These are phyloP conservation scores for Starmerella sp. DNA, from an alignment of 805 yeast species.

Conservation along the genomic window DNA sequence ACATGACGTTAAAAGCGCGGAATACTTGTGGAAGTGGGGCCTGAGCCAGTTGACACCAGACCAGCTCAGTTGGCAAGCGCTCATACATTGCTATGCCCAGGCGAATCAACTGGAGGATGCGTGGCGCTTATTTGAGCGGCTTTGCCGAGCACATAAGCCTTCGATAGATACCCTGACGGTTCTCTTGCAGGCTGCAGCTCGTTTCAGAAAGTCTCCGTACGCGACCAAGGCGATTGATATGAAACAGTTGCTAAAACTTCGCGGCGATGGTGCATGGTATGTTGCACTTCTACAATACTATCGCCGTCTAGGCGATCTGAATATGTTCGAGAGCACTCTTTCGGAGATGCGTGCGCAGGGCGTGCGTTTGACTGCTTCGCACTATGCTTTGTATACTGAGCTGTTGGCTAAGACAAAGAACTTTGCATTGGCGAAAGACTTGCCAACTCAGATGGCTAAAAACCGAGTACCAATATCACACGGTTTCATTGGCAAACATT, in stretches of 20 bases:
- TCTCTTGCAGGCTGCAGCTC: conserved; percentile 20
- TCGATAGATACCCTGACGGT: conserved; percentile 23
- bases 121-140: conserved; percentile 24
- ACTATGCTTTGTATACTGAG: conserved; percentile 23
- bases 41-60: conserved; percentile 21
- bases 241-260: conserved; percentile 18
- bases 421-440: conserved; percentile 12
- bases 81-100: conserved; percentile 27
- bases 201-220: conserved; percentile 8
- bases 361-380: conserved; percentile 17
- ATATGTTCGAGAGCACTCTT: conserved; percentile 30
- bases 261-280: conserved; percentile 27
- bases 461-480: conserved; percentile 19
- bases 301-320: conserved; percentile 28
- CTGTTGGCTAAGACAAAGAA: conserved; percentile 11
- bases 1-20: conserved; percentile 24
- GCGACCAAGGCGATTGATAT: background rate
- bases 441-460: conserved; percentile 15
- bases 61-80: conserved; percentile 26
- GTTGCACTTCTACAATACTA: conserved; percentile 2
- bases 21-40: conserved; percentile 25
- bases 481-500: conserved; percentile 21
- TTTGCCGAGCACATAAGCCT: conserved; percentile 18
- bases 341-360: conserved; percentile 20
- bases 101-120: conserved; percentile 28